A percentile compares a stretch with the other conserved stretches of the same genome.
phyloP scores from a whole-genome alignment of 2,329 filamentous ascomycete species.

The Aspergillus fijiensis region DNA sequence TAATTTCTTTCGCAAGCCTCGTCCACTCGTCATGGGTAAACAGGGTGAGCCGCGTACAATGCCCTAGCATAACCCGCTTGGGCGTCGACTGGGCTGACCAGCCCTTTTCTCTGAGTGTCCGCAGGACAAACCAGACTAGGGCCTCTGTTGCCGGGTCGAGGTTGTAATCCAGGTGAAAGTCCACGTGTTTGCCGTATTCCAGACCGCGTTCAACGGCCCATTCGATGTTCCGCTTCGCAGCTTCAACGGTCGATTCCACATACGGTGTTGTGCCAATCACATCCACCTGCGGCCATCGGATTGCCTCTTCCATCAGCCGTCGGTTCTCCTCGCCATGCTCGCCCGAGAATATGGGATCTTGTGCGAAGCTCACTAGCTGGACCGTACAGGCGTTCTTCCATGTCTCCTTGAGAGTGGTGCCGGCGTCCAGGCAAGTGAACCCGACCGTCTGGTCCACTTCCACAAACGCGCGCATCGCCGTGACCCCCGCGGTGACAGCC shows the following conservation, averaged over 20 bases:
- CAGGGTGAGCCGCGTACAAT: constrained; percentile 66
- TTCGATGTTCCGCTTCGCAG: constrained; percentile 57
- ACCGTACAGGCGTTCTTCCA: constrained; percentile 57
- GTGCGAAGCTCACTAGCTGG: constrained; percentile 70
- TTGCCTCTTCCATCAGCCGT: constrained; percentile 49
- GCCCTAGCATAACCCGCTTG: constrained; percentile 61
- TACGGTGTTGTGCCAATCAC: constrained; percentile 69
- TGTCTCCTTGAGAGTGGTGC: constrained; percentile 55
- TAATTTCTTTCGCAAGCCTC: constrained; percentile 50
- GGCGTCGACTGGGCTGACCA: constrained; percentile 50
- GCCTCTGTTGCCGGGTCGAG: constrained; percentile 53
- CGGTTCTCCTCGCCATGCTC: constrained; percentile 54
- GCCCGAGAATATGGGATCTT: constrained; percentile 65
- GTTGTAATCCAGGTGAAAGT: constrained; percentile 72
- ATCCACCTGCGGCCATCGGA: constrained; percentile 48
- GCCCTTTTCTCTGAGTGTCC: constrained; percentile 47
- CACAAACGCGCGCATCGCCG: constrained; percentile 68
- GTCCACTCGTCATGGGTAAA: constrained; percentile 53
- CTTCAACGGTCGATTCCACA: constrained; percentile 56
- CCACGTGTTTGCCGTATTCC: constrained; percentile 56
- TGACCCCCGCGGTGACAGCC: constrained; percentile 64
- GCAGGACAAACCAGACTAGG: constrained; percentile 56
- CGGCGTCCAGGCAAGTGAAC: constrained; percentile 58
- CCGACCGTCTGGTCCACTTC: constrained; percentile 66
- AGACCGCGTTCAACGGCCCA: constrained; percentile 62